A percentile compares a stretch with the other conserved stretches of the same genome.
These are phyloP conservation scores for Kondoa subrosea DNA, from an alignment of 768 basidiomycete genomes.

Conservation along the genomic window DNA sequence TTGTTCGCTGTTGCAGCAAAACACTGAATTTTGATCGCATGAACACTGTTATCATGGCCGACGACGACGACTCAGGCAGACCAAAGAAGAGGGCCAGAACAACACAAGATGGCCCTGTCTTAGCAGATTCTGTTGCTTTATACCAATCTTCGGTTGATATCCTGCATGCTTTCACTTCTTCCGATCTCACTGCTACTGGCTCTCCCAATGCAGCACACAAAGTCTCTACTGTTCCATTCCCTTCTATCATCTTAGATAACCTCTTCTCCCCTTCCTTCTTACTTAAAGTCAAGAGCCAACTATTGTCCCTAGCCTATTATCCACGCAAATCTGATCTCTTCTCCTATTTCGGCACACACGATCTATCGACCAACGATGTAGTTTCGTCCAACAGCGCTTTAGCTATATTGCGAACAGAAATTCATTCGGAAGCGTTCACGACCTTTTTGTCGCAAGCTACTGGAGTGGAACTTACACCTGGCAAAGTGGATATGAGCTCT, in stretches of 20 bases:
- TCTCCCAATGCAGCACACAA: not conserved
- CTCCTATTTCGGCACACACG: conserved; percentile 10
- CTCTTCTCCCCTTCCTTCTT: not conserved
- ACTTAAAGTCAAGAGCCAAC: not conserved
- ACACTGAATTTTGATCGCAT: no score
- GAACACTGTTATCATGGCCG: no score
- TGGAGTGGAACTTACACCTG: conserved; percentile 7
- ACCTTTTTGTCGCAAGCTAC: conserved; percentile 2
- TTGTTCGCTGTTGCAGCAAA: no score
- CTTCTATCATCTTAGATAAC: not conserved
- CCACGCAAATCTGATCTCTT: conserved; percentile 11
- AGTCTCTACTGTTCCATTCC: conserved; percentile 3
- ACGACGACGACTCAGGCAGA: no score
- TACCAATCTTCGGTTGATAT: not conserved
- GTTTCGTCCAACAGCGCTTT: not conserved
- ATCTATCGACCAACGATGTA: conserved; percentile 6
- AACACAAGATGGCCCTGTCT: not conserved
- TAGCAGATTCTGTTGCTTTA: not conserved
- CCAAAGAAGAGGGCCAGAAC: no score
- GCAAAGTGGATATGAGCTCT: conserved; percentile 7
- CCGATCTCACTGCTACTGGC: not conserved
- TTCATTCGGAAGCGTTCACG: conserved; percentile 11
- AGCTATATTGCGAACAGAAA: not conserved
- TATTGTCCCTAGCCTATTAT: not conserved
- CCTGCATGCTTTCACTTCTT: not conserved